These are phyloP conservation scores for Kingdonia uniflora DNA, from an alignment of 164 flowering plant species.

Conservation along the genomic window DNA sequence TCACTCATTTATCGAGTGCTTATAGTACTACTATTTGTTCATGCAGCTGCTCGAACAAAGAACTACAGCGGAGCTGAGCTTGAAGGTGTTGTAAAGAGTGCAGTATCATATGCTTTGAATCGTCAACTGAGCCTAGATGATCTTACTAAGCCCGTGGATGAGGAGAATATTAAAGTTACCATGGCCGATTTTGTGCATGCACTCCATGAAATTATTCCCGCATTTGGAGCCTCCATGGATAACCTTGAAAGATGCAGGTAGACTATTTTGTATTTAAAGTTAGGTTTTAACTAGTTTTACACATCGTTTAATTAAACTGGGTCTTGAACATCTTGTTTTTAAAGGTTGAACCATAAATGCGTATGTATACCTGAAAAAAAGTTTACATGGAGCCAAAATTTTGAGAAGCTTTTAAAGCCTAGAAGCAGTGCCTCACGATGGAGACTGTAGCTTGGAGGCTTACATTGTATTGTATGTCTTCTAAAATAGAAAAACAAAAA, in stretches of 20 bases:
- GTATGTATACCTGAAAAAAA: too few species aligned
- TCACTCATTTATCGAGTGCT: too few species aligned
- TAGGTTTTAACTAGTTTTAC: neutral
- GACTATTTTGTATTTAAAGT: neutral
- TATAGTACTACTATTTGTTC: conserved; percentile 1
- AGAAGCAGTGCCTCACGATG: too few species aligned
- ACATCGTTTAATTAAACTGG: neutral
- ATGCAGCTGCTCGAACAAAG: conserved; percentile 92
- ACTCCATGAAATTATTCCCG: conserved; percentile 69
- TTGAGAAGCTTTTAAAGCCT: too few species aligned
- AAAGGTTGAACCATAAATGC: too few species aligned
- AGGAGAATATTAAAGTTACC: conserved; percentile 87
- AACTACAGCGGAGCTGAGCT: conserved; percentile 98
- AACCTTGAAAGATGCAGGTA: conserved; percentile 92
- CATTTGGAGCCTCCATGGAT: conserved; percentile 98
- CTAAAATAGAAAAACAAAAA: too few species aligned
- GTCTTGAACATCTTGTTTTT: too few species aligned
- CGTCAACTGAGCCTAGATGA: conserved; percentile 83
- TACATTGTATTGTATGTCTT: too few species aligned
- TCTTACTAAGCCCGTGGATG: conserved; percentile 89
- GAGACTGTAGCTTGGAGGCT: too few species aligned
- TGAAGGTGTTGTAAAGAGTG: conserved; percentile 99
- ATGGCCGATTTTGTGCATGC: conserved; percentile 92
- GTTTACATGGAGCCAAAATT: too few species aligned
- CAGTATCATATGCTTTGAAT: conserved; percentile 91